phyloP scores from a whole-genome alignment of 257 asterid species.

The Rhazya stricta region DNA sequence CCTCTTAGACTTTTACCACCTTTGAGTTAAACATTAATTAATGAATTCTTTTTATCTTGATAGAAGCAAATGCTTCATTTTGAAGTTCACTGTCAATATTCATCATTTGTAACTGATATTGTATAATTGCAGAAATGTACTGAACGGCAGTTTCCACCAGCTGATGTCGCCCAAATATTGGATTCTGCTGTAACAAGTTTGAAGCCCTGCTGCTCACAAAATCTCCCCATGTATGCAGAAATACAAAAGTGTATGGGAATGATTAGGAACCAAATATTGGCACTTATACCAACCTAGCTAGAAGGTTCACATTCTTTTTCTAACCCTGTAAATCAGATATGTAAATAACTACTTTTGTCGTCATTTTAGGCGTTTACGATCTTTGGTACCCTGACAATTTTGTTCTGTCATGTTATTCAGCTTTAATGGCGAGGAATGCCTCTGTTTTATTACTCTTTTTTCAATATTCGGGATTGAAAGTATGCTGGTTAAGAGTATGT shows the following conservation, averaged over 20 bases:
- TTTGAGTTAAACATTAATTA: too few relatives aligned
- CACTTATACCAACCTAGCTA: conserved; percentile 66
- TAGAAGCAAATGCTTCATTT: background rate
- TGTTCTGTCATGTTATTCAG: background rate
- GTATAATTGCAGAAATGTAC: conserved; percentile 72
- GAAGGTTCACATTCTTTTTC: background rate
- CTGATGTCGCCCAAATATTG: conserved; percentile 77
- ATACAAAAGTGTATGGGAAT: conserved; percentile 95
- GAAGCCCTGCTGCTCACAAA: conserved; percentile 73
- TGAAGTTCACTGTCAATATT: background rate
- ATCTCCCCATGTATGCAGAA: conserved; percentile 72
- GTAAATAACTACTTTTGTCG: conserved; percentile 1
- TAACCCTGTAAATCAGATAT: conserved; percentile 4
- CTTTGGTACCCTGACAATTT: background rate
- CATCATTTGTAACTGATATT: background rate
- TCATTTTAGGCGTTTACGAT: background rate
- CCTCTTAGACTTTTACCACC: background rate
- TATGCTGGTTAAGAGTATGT: background rate
- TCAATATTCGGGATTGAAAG: background rate
- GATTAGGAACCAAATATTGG: conserved; percentile 90
- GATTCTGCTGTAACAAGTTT: conserved; percentile 83
- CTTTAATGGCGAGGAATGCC: background rate
- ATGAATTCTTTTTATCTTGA: background rate
- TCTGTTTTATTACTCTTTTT: background rate
- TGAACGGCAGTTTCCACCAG: conserved; percentile 90